phyloP scores from a whole-genome alignment of 192 early-diverging fungal genomes.

The Linnemannia elongata region DNA sequence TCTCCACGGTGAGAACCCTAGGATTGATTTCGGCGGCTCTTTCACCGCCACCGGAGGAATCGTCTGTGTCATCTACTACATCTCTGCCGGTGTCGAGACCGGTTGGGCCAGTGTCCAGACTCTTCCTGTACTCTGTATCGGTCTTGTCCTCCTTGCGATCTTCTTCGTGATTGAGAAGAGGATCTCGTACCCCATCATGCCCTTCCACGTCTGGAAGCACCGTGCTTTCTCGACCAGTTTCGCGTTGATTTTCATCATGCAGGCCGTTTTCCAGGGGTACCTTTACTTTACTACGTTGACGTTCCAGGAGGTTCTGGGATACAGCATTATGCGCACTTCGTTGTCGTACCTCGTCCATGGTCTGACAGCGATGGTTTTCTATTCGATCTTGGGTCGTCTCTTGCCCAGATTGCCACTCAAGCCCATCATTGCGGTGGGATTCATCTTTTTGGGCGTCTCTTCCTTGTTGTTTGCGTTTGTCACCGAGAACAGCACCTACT shows the following conservation, averaged over 20 bases:
- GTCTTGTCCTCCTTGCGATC: conserved; percentile 45
- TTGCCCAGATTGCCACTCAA: conserved; percentile 45
- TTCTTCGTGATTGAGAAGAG: conserved; percentile 58
- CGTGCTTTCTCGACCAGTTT: conserved; percentile 61
- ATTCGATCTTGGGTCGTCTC: conserved; percentile 54
- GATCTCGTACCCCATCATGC: conserved; percentile 60
- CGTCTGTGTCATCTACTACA: conserved; percentile 56
- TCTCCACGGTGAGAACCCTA: conserved; percentile 38
- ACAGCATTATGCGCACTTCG: conserved; percentile 57
- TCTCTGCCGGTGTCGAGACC: conserved; percentile 52
- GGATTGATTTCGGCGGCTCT: conserved; percentile 54
- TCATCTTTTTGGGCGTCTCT: conserved; percentile 21
- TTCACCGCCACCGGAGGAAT: conserved; percentile 52
- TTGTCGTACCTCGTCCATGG: conserved; percentile 62
- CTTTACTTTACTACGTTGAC: conserved; percentile 62
- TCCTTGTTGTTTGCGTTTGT: conserved; percentile 48
- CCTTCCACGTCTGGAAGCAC: conserved; percentile 60
- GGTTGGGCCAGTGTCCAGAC: conserved; percentile 51
- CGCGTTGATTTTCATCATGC: conserved; percentile 44
- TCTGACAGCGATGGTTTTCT: conserved; percentile 49
- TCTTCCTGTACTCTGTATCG: conserved; percentile 39
- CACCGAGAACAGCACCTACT: conserved; percentile 27
- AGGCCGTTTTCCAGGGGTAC: conserved; percentile 59
- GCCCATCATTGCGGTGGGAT: conserved; percentile 35
- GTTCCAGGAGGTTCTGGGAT: conserved; percentile 63